Base-by-base conservation (phyloP, 2,329 filamentous ascomycete species). In the Gnomoniopsis smithogilvyi region DNA sequence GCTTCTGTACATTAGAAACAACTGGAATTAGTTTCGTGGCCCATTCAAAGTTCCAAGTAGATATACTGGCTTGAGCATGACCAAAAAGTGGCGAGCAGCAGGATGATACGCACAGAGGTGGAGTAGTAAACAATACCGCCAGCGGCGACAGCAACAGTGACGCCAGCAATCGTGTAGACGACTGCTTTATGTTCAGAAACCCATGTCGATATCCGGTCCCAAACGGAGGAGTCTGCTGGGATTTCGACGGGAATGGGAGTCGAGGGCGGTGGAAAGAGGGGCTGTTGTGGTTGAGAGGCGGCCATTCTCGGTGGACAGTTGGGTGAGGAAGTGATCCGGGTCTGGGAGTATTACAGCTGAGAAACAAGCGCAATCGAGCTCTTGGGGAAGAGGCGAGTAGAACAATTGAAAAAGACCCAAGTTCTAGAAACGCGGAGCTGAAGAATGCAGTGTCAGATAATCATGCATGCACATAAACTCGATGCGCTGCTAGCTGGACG, bases 121-220 rank as follows among this genome's bases (percentile, higher is more conserved):
- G 97, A 98, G 80, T 98, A 99, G 70, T 96, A 89, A 47, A 91
- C 91, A 67, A 95, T 94, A 36, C 93, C 94, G 62, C 91, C 91
- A 15, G 92, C 95, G 58, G 96, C 90, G 14, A 60, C 60, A 47
- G 97, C 92, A 51, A 96, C 84, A 56, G 94, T 94, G 61, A 96
- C 90, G 69, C 95, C 95, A 58, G 94, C 95, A 76, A 98, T 91
- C 66, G 95, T 97, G 77, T 97, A 99, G 64, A 96, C 93, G 56
- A 94, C 84, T 51, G 91, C 90, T 80, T 97, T 98, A 79, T 99
- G 93, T 73, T 98, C 94, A 2, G 92, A 91, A 15, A 90, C 92
- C 94, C 95, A 99, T 70, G 81, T 88, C 65, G 92, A 89, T 76
- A 97, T 80, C 69, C 93, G 89, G 74, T 96, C 91, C 92, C 92